A percentile compares a stretch with the other conserved stretches of the same genome.
Conservation (phyloP, 2,329 filamentous ascomycete species). For the Alternaria ventricosa region DNA sequence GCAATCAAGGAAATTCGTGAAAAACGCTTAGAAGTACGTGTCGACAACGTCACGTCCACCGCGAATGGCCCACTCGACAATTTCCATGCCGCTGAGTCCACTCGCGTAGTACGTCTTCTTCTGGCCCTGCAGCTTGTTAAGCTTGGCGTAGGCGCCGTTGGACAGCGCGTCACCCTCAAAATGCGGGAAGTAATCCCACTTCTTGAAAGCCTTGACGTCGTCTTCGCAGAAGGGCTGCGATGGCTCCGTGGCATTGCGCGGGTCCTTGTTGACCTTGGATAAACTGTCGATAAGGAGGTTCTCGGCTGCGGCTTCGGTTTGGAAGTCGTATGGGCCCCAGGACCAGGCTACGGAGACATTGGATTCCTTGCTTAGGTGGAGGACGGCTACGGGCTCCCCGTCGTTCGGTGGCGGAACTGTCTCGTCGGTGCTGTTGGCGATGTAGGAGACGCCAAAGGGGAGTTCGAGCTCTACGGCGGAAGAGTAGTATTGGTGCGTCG, state of each 20-base stretch:
- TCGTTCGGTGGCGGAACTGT: conserved; percentile 41
- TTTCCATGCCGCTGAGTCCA: conserved; percentile 48
- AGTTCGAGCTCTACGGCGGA: conserved; percentile 42
- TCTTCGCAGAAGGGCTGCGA: conserved; percentile 23
- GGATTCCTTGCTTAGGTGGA: conserved; percentile 38
- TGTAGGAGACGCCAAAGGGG: conserved; percentile 47
- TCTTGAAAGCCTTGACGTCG: conserved; percentile 44
- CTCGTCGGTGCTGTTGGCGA: conserved; percentile 31
- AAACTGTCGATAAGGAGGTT: conserved; percentile 40
- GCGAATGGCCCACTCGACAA: conserved; percentile 47
- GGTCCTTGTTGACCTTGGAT: conserved; percentile 46
- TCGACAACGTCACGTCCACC: conserved; percentile 46
- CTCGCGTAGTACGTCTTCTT: conserved; percentile 48
- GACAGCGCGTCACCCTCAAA: conserved; percentile 38
- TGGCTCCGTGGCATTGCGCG: conserved; percentile 36
- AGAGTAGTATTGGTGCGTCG: conserved; percentile 47
- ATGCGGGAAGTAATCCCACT: conserved; percentile 51
- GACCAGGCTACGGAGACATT: conserved; percentile 46
- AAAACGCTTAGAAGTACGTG: conserved; percentile 37
- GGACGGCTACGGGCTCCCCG: conserved; percentile 43
- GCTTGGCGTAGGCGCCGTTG: conserved; percentile 38
- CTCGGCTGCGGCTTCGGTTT: conserved; percentile 35
- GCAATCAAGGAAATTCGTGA: background rate
- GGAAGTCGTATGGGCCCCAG: conserved; percentile 46
- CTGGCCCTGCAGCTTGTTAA: conserved; percentile 45